Evolutionary conservation across 257 asterid genomes (phyloP), one percentile per base, ranked within the genome.

Genomic region (Salvia miltiorrhiza): DNA sequence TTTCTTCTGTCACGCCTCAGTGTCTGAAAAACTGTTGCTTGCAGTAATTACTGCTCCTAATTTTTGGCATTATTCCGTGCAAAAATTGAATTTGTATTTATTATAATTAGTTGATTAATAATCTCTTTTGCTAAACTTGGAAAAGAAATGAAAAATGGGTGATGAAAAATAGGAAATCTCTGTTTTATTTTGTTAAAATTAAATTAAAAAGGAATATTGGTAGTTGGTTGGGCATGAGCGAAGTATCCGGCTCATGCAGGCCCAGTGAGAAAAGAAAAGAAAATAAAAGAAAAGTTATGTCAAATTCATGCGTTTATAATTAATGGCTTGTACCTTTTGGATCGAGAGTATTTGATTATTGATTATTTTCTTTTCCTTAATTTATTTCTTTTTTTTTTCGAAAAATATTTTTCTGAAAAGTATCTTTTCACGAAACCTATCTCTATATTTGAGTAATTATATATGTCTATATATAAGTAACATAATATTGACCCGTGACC

Each of bases 181-280:
- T 10, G 32, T n/a, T 4, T 59, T 23, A 4, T 68, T 40, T 47
- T n/a, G n/a, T 4, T 30, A 3, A 30, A 30, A 53, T 58, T 63
- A 63, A 70, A 47, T 56, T 3, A 23, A 26, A 54, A 24, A 9
- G 52, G 64, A 76, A 62, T 62, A 65, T 76, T 65, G 63, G 16
- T 70, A 59, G 81, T 71, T 64, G 62, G 79, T 73, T 70, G 77
- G 73, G 76, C 56, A 67, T 57, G 66, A 77, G 71, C 78, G 67
- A 47, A 77, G 76, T 53, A 67, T 77, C 69, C 71, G 81, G 79
- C 73, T 82, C 84, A 70, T 73, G 87, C 80, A 73, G 82, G 74
- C 73, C 74, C 65, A 70, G 75, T 76, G 81, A 81, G 71, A 11
- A 67, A 58, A 72, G 69, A n/a, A n/a, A n/a, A n/a, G n/a, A n/a